Evolutionary conservation across 192 early-diverging fungal species (phyloP), one percentile per base, ranked within the genome.

Genomic region (Coemansia sp.): DNA sequence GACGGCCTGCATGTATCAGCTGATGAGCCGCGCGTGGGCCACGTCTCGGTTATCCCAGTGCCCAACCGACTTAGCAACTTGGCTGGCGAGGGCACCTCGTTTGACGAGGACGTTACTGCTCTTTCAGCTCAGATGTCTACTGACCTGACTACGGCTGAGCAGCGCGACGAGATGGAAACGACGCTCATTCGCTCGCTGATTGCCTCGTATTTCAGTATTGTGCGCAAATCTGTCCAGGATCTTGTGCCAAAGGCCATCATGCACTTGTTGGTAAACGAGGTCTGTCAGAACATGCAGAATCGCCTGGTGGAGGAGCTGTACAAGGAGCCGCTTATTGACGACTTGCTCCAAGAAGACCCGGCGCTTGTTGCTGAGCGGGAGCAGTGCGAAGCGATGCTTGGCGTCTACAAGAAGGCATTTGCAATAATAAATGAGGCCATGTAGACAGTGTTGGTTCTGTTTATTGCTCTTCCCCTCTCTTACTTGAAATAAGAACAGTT

Each of bases 201-300:
- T 51, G 77, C 88, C 6, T 91, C 88, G 29, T 93, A 93, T 74
- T 93, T 93, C 68, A 79, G 84, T 62, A 89, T 93, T 68, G 90
- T 91, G 35, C 89, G 90, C 69, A 92, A 93, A 77, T 88, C 90
- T 14, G 87, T 92, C 63, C 89, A 91, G 73, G 92, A 93, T 45
- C 67, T 89, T 63, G 90, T 93, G 8, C 92, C 92, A 59, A 93
- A 93, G 81, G 87, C 92, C 4, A 84, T 93, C 61, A 93, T 93
- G 92, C 90, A 93, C 62, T 70, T 92, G 46, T 72, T 93, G 57
- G 92, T 93, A 71, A 92, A 92, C 68, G 77, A 88, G 66, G 89
- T 88, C 34, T 86, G 90, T 60, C 87, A 93, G 68, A 65, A 85
- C 11, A 86, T 92, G 51, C 92, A 93, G 69, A 93, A 90, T 77